Conservation (phyloP, 352 stramenopile genomes). For the Phytophthora europaea region DNA sequence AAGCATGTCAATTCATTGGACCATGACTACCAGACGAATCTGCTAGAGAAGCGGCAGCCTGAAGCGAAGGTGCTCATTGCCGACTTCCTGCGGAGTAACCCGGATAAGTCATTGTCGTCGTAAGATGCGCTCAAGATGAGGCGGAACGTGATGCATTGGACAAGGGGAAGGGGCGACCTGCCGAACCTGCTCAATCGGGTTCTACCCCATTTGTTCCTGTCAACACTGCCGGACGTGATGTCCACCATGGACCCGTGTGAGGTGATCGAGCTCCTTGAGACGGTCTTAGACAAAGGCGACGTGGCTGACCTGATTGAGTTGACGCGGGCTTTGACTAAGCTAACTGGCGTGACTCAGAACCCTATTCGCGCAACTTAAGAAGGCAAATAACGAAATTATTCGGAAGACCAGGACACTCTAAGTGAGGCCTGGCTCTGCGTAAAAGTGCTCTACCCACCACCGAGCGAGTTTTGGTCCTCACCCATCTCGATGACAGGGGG, state of each 20-base stretch:
- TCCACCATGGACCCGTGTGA: slow-evolving; percentile 22
- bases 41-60: slow-evolving; percentile 21
- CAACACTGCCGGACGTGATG: slow-evolving; percentile 7
- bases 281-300: slow-evolving; percentile 8
- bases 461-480: slow-evolving; percentile 23
- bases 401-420: not conserved
- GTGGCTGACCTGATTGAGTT: slow-evolving; percentile 12
- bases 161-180: not conserved
- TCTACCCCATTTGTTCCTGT: slow-evolving; percentile 18
- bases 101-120: too few species aligned
- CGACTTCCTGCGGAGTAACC: not conserved
- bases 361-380: slow-evolving; percentile 15
- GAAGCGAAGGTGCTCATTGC: slow-evolving; percentile 20
- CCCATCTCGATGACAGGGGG: slow-evolving; percentile 26
- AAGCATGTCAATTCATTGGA: slow-evolving; percentile 22
- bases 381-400: slow-evolving; percentile 19
- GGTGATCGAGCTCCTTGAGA: slow-evolving; percentile 10
- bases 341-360: slow-evolving; percentile 6
- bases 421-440: slow-evolving; percentile 19
- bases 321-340: not conserved
- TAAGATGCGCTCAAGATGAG: slow-evolving; percentile 2
- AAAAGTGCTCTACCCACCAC: slow-evolving; percentile 3
- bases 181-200: slow-evolving; percentile 29
- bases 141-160: slow-evolving; percentile 14
- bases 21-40: slow-evolving; percentile 22